Base-by-base conservation (phyloP, 495 filamentous ascomycete species). In the Aspergillus steynii region DNA sequence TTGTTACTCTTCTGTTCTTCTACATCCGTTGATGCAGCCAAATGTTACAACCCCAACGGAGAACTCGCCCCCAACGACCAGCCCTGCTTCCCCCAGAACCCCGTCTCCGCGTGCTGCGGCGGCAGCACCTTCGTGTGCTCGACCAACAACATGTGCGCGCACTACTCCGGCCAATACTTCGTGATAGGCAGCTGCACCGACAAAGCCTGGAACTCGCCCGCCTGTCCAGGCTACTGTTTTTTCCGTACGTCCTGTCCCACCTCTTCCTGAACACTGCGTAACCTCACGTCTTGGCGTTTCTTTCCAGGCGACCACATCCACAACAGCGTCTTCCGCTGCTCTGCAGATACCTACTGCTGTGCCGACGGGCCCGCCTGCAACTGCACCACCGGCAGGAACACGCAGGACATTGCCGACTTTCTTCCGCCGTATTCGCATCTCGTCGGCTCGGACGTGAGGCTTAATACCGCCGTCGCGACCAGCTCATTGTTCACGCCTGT, bases 151-250 rank as follows among this genome's bases (percentile, higher is more conserved):
- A 54, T 54, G 52, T 54, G 52, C 31, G 52, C 52, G 1, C 52
- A 42, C 52, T 54, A 34, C 52, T 34, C 29, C 1, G 52, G 52
- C 4, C 9, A 54, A 34, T 42, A 54, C 25, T 54, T 34, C 34
- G 31, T 54, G 14, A 34, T 54, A 25, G 29, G 52, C 9, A 54
- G 29, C 29, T 54, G 52, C 29, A 54, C 52, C 20, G 52, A 54
- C 29, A 54, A 34, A 37, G 37, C 52, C 52, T 54, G 52, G 52
- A 54, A 54, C 29, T 54, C 52, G 5, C 52, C 52, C 2, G 52
- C 52, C 34, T 54, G 52, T 29, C 52, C 52, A 20, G 52, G 52
- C 3, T 54, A 54, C 31, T 54, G 15, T 12, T 54, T 42, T 34
- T 54, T 54, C 29, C 31, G 52, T 54, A 12, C n/a, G 52, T 29